phyloP scores from a whole-genome alignment of 495 filamentous ascomycete species.

The Tuber aestivum region DNA sequence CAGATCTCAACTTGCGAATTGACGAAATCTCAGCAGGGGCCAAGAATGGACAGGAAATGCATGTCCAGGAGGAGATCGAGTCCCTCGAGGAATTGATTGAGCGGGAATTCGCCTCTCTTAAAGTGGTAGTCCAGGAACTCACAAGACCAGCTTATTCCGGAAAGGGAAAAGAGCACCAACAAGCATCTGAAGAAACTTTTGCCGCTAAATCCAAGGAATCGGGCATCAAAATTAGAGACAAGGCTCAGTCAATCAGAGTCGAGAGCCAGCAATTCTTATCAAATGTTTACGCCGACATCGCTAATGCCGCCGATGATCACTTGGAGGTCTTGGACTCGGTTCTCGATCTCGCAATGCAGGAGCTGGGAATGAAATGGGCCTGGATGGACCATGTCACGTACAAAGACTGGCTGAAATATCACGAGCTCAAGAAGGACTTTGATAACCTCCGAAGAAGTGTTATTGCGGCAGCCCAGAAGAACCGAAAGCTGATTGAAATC shows the following conservation, averaged over 20 bases:
- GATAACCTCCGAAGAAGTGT: conserved; percentile 81
- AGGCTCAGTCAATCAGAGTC: conserved; percentile 69
- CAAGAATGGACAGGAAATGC: conserved; percentile 53
- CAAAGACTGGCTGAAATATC: conserved; percentile 91
- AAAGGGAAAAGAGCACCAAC: conserved; percentile 50
- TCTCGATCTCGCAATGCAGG: conserved; percentile 81
- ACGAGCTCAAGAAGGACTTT: conserved; percentile 73
- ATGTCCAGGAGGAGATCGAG: conserved; percentile 41
- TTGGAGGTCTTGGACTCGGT: conserved; percentile 77
- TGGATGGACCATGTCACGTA: conserved; percentile 94
- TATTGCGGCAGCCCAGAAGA: conserved; percentile 61
- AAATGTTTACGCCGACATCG: conserved; percentile 62
- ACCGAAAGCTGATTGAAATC: conserved; percentile 65
- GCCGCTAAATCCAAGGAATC: conserved; percentile 60
- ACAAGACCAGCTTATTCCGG: conserved; percentile 55
- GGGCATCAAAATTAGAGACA: conserved; percentile 69
- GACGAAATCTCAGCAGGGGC: conserved; percentile 62
- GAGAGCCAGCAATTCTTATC: conserved; percentile 72
- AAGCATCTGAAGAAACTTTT: conserved; percentile 57
- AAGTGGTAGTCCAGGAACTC: conserved; percentile 45
- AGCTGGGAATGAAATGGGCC: conserved; percentile 96
- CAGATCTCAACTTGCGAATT: conserved; percentile 62
- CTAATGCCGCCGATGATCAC: conserved; percentile 70
- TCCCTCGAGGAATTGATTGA: conserved; percentile 61
- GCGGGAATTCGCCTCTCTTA: conserved; percentile 59